Conservation (phyloP, 768 basidiomycete species). For the Pisolithus microcarpus region DNA sequence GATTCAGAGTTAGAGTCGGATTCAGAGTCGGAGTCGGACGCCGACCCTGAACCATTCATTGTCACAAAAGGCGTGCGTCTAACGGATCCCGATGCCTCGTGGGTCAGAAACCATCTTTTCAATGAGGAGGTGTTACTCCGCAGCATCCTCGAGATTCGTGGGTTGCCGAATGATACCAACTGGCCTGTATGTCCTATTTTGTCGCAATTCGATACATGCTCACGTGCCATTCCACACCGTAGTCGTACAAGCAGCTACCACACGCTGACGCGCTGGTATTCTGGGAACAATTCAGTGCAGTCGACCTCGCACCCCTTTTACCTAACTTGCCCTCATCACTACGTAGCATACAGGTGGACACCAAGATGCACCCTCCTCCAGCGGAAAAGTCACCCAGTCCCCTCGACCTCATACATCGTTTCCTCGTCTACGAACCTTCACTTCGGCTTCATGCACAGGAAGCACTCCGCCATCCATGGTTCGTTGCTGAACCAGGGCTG, state of each 20-base stretch:
- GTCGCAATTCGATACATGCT: no score
- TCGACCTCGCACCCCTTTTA: conserved; percentile 42
- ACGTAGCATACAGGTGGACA: neutral
- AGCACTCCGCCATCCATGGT: conserved; percentile 57
- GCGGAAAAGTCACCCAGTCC: conserved; percentile 7
- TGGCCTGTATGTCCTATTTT: no score
- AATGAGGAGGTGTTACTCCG: no score
- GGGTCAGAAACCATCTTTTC: no score
- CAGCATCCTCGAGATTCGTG: no score
- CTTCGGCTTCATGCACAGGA: conserved; percentile 40
- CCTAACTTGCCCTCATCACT: conserved; percentile 50
- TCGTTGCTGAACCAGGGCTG: conserved; percentile 32
- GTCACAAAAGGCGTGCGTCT: no score
- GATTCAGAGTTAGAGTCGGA: no score
- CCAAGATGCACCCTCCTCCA: conserved; percentile 7
- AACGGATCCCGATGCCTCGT: no score
- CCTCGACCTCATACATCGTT: conserved; percentile 46
- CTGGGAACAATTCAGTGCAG: conserved; percentile 35
- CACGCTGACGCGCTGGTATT: conserved; percentile 56
- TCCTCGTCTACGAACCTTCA: conserved; percentile 55
- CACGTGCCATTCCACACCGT: no score
- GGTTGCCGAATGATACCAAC: no score
- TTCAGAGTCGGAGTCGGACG: no score
- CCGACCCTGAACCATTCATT: no score
- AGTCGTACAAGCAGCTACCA: conserved; percentile 58